phyloP scores from a whole-genome alignment of 1,139 yeast species.

The Hansenula anomala region DNA sequence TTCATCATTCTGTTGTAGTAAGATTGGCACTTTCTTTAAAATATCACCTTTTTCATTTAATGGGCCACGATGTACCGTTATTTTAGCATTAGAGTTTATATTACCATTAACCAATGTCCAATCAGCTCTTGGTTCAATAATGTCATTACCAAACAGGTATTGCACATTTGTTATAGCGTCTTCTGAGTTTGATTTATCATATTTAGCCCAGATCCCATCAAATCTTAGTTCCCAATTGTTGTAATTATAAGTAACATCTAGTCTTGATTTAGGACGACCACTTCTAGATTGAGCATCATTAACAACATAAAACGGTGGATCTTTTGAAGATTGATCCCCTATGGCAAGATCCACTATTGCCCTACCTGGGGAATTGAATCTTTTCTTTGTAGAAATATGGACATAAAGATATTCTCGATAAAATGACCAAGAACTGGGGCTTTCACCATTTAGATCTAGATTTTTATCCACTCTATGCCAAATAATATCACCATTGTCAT shows the following conservation, averaged over 20 bases:
- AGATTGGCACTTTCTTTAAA: slow-evolving; percentile 5
- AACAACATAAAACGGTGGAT: slow-evolving; percentile 20
- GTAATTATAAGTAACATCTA: slow-evolving; percentile 14
- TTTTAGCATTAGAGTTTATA: background rate
- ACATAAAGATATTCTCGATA: slow-evolving; percentile 19
- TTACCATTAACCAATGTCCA: slow-evolving; percentile 28
- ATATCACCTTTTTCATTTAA: background rate
- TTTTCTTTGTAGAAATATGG: slow-evolving; percentile 5
- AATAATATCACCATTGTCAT: slow-evolving; percentile 6
- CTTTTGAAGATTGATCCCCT: slow-evolving; percentile 12
- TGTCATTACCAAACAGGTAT: slow-evolving; percentile 40
- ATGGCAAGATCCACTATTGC: slow-evolving; percentile 19
- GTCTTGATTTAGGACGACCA: slow-evolving; percentile 16
- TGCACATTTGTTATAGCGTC: slow-evolving; percentile 36
- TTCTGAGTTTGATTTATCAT: slow-evolving; percentile 20
- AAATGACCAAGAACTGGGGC: slow-evolving; percentile 6
- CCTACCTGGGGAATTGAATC: slow-evolving; percentile 7
- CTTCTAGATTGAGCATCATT: slow-evolving; percentile 13
- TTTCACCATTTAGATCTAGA: slow-evolving; percentile 14
- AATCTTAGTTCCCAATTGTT: slow-evolving; percentile 16
- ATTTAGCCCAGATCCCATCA: slow-evolving; percentile 33
- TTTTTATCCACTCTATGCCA: slow-evolving; percentile 15
- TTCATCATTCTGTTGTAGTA: slow-evolving; percentile 36
- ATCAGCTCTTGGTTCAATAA: slow-evolving; percentile 44
- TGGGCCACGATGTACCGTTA: slow-evolving; percentile 5